Evolutionary conservation across 139 green algal species (phyloP).

Genomic region (Pedinophyceae sp.): DNA sequence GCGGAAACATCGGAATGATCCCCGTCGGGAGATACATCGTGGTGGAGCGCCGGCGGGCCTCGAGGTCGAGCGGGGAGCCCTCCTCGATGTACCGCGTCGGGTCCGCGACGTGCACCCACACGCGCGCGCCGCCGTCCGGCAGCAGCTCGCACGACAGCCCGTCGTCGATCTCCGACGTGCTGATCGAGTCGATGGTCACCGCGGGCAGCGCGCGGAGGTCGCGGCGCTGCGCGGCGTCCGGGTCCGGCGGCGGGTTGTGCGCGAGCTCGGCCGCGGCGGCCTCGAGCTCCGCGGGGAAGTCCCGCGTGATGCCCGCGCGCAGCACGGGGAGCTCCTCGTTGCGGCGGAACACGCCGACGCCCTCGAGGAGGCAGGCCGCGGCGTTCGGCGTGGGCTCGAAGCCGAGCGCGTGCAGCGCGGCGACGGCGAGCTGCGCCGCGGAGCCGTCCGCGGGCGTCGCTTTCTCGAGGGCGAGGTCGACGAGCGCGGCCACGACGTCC

Average conservation of each 20-base stretch:
- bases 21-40: slow-evolving; percentile 70
- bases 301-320: slow-evolving; percentile 11
- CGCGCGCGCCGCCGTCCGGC: slow-evolving; percentile 18
- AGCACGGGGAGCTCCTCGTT: slow-evolving; percentile 41
- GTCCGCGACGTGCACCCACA: slow-evolving; percentile 88
- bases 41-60: slow-evolving; percentile 32
- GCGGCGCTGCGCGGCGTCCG: slow-evolving; percentile 23
- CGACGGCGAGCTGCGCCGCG: background rate
- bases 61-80: slow-evolving; percentile 27
- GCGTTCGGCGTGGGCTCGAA: background rate
- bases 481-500: slow-evolving; percentile 14
- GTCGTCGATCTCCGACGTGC: slow-evolving; percentile 74
- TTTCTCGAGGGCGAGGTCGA: slow-evolving; percentile 3
- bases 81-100: slow-evolving; percentile 41
- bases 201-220: slow-evolving; percentile 43
- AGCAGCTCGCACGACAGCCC: slow-evolving; percentile 43
- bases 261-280: slow-evolving; percentile 18
- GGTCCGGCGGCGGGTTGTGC: slow-evolving; percentile 24
- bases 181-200: slow-evolving; percentile 63
- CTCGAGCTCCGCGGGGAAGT: slow-evolving; percentile 18
- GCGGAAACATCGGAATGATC: slow-evolving; percentile 68
- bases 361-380: slow-evolving; percentile 27
- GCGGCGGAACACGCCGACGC: slow-evolving; percentile 25
- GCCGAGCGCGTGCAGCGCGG: slow-evolving; percentile 7
- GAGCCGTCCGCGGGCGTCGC: too few species aligned